Percentiles rank a stretch among this genome's conserved stretches.
Evolutionary conservation across 768 basidiomycete species (phyloP).

Genomic region (Mycena latifolia): DNA sequence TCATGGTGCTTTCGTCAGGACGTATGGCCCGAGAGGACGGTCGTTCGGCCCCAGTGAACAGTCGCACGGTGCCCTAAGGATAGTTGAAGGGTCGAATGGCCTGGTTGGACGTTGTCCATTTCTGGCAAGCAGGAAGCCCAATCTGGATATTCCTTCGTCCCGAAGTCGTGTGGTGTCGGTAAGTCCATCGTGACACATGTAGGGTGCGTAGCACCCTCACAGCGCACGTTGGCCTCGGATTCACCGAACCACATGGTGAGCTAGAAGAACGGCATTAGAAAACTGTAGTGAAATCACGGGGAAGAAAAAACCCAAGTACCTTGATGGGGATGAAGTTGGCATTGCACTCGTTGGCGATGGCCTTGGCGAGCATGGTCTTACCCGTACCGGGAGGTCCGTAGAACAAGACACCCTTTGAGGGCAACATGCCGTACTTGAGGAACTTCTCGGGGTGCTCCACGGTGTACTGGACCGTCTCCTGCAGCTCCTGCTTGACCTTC

Average conservation of each 20-base stretch:
- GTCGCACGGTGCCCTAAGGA: too few species aligned
- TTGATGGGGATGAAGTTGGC: slow-evolving; percentile 99
- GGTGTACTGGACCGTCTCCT: slow-evolving; percentile 99
- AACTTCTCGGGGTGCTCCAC: slow-evolving; percentile 99
- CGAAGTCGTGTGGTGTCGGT: too few species aligned
- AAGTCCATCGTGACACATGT: too few species aligned
- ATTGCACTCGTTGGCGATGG: slow-evolving; percentile 99
- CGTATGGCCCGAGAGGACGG: too few species aligned
- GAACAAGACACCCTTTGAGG: slow-evolving; percentile 99
- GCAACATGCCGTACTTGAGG: slow-evolving; percentile 99
- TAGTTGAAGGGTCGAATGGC: too few species aligned
- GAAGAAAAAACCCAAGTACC: slow-evolving; percentile 54
- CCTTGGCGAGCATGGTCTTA: slow-evolving; percentile 99
- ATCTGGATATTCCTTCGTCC: too few species aligned
- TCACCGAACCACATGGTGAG: not conserved
- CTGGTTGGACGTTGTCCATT: too few species aligned
- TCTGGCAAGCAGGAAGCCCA: too few species aligned
- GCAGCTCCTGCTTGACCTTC: slow-evolving; percentile 99
- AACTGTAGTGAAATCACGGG: not conserved
- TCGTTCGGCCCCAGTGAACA: too few species aligned
- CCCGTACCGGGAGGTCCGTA: slow-evolving; percentile 99
- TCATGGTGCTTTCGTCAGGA: too few species aligned
- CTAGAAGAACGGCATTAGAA: slow-evolving; percentile 43
- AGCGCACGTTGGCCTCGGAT: slow-evolving; percentile 96
- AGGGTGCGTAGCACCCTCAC: too few species aligned